Conservation (phyloP, 2,329 filamentous ascomycete species). For the Penicillium sp. region DNA sequence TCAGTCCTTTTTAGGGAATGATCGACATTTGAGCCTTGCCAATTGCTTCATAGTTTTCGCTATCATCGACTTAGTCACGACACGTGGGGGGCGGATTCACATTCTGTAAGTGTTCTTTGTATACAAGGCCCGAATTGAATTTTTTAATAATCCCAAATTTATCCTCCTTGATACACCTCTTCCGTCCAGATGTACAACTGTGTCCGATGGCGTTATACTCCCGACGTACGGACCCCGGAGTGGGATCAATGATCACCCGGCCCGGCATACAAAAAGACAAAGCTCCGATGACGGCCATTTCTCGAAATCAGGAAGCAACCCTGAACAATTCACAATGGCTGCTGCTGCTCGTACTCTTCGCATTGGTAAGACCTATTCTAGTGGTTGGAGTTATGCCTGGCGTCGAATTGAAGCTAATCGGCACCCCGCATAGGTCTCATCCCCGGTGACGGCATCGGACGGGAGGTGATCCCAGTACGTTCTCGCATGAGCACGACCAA, state of each 20-base stretch:
- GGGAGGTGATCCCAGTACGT: slow-evolving; percentile 85
- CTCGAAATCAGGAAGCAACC: slow-evolving; percentile 18
- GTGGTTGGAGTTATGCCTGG: not conserved
- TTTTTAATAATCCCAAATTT: not conserved
- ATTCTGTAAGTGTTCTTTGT: too few relatives aligned
- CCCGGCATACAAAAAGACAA: slow-evolving; percentile 24
- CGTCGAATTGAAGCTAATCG: slow-evolving; percentile 13
- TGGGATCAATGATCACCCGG: slow-evolving; percentile 24
- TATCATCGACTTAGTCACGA: not conserved
- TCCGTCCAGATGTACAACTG: not conserved
- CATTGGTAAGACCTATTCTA: slow-evolving; percentile 57
- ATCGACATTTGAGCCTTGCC: not conserved
- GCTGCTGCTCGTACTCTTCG: slow-evolving; percentile 66
- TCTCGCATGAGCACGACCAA: slow-evolving; percentile 4
- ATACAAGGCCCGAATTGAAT: not conserved
- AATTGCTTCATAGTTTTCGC: not conserved
- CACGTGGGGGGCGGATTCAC: too few relatives aligned
- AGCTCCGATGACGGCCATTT: slow-evolving; percentile 34
- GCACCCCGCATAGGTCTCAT: slow-evolving; percentile 70
- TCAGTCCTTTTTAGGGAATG: slow-evolving; percentile 3
- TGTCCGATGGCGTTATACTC: slow-evolving; percentile 11
- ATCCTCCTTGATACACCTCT: not conserved
- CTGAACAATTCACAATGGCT: slow-evolving; percentile 32
- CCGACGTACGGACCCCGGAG: slow-evolving; percentile 16
- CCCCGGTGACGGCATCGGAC: slow-evolving; percentile 95